Base-by-base conservation (phyloP, 1,284 basidiomycete species). In the Pterulicium gracile region DNA sequence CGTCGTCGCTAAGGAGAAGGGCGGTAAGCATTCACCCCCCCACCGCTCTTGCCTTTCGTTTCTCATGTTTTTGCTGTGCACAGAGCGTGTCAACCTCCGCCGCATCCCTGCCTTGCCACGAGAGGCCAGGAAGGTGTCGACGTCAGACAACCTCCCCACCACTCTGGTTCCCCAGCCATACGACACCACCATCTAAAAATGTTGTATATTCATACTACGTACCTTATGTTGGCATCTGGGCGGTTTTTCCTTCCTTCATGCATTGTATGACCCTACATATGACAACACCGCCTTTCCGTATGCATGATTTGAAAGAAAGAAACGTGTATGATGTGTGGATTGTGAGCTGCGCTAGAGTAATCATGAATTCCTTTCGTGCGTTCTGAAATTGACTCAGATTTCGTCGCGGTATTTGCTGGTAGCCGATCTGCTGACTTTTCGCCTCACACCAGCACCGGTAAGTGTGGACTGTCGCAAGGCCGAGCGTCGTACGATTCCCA, bases 111-210 rank as follows among this genome's bases (percentile, higher is more conserved):
- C 70, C 47, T 83, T 80, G 53, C 95, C 96, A 53, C 84, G 93
- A 52, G 82, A 82, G 59, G 77, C 88, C 23, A 81, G 72, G 68
- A 80, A 76, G 57, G 81, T 98, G 63, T 83, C 86, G 49, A 67
- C 73, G 53, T 66, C 68, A 56, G 77, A 80, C 61, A 98, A 98
- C 72, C 71, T 76, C 40, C 90, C 95, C 49, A 87, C 95, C 73
- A 98, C 95, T 51, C 89, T 98, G 67, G 81, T 79, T 53, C 92
- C 93, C 60, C 76, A 91, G 60, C 81, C 81, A 58, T 98, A 89
- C 72, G 87, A 89, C 77, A 89, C 86, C 51, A 87, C 80, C 52
- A 89, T 89, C 67, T 89, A 76, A 61, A 41, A 41, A n/a, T n/a
- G n/a, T 32, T 32, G 27, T 32, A 32, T 32, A n/a, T n/a, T 32